Percentiles rank a stretch among this genome's conserved stretches.
These are phyloP conservation scores for Perkinsus chesapeaki DNA, from an alignment of 169 alveolate genomes.

Conservation along the genomic window DNA sequence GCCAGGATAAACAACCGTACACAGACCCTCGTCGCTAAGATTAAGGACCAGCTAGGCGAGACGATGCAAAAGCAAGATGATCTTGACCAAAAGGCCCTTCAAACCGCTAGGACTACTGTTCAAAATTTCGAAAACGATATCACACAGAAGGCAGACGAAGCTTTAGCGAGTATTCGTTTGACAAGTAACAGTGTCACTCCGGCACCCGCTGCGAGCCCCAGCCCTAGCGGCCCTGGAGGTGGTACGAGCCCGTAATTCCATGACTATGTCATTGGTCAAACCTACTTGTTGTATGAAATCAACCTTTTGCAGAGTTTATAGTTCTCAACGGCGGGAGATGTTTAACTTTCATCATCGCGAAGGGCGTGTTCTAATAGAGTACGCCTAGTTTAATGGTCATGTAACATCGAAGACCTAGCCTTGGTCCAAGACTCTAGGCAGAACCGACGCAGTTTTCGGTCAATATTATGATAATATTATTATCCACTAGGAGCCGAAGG, in stretches of 20 bases:
- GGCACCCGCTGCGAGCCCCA: not conserved
- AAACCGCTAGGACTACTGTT: not conserved
- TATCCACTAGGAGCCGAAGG: too few relatives aligned
- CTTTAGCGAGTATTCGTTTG: not conserved
- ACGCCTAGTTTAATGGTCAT: too few relatives aligned
- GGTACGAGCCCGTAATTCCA: not conserved
- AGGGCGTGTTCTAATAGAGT: too few relatives aligned
- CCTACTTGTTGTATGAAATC: not conserved
- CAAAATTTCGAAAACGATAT: not conserved
- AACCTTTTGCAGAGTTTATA: not conserved
- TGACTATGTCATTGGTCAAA: not conserved
- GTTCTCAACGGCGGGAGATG: too few relatives aligned
- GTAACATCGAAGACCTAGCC: too few relatives aligned
- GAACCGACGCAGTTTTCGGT: too few relatives aligned
- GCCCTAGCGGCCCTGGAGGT: not conserved
- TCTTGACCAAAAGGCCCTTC: not conserved
- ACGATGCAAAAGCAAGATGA: not conserved
- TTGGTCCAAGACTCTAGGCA: too few relatives aligned
- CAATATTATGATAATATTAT: too few relatives aligned
- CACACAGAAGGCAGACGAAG: not conserved
- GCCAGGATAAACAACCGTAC: not conserved
- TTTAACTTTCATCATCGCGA: too few relatives aligned
- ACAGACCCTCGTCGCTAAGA: not conserved
- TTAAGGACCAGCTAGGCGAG: not conserved
- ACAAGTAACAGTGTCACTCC: not conserved